Percentiles rank a stretch among this genome's conserved stretches.
These are phyloP conservation scores for Capsella rubella DNA, from an alignment of 441 rosid genomes.

Conservation along the genomic window DNA sequence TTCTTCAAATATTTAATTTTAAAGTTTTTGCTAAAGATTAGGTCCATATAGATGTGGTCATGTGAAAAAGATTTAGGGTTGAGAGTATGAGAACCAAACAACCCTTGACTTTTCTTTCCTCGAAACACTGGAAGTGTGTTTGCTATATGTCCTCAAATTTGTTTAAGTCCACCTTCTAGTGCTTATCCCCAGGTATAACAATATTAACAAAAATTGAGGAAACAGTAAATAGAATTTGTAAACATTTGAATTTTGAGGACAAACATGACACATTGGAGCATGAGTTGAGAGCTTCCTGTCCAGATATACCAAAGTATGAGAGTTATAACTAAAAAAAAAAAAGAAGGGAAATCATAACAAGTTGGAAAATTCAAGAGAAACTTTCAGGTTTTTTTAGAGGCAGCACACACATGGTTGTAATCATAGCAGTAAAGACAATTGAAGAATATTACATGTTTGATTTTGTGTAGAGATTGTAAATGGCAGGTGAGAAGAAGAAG, in stretches of 20 bases:
- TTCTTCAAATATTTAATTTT: neutral
- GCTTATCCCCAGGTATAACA: neutral
- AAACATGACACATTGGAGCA: conserved; percentile 10
- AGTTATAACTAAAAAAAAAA: conserved; percentile 24
- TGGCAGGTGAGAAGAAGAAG: conserved; percentile 42
- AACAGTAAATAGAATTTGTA: neutral
- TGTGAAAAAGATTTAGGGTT: conserved; percentile 16
- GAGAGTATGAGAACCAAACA: conserved; percentile 29
- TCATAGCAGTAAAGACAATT: conserved; percentile 37
- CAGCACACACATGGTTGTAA: conserved; percentile 43
- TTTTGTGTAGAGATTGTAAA: conserved; percentile 28
- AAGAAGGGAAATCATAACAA: conserved; percentile 38
- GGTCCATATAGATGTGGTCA: neutral
- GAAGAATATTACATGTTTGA: conserved; percentile 33
- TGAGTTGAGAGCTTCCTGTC: conserved; percentile 22
- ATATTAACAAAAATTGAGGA: neutral
- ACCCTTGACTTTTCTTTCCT: conserved; percentile 33
- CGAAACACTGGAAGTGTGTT: neutral
- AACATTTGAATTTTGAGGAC: conserved; percentile 7
- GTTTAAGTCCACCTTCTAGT: conserved; percentile 7
- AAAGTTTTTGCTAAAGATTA: conserved; percentile 4
- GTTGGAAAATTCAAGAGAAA: conserved; percentile 28
- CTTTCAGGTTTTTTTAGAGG: conserved; percentile 21
- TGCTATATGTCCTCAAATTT: neutral
- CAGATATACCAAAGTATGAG: conserved; percentile 13